Conservation (phyloP, 2,329 filamentous ascomycete species). For the Thielaviopsis punctulata region DNA sequence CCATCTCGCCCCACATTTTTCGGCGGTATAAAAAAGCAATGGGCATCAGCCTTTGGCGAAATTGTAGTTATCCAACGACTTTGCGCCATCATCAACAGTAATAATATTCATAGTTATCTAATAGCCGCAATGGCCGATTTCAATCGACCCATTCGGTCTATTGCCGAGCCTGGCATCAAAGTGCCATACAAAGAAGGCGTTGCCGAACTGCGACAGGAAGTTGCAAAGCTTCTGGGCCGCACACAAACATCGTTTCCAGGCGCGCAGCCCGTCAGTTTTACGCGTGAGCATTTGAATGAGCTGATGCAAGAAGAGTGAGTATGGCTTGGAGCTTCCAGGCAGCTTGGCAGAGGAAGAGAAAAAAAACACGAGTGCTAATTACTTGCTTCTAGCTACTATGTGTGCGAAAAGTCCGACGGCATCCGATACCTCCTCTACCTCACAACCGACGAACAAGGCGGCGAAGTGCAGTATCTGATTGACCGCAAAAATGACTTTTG, state of each 20-base stretch:
- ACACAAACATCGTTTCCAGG: conserved; percentile 58
- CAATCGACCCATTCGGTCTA: conserved; percentile 27
- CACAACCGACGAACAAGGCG: conserved; percentile 41
- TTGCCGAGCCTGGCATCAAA: conserved; percentile 37
- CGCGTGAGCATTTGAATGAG: conserved; percentile 64
- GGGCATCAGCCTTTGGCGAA: not conserved
- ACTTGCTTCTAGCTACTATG: conserved; percentile 53
- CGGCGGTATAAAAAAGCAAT: not conserved
- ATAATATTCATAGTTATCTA: not conserved
- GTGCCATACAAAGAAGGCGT: conserved; percentile 46
- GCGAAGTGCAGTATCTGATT: conserved; percentile 76
- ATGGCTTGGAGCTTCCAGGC: too few species aligned
- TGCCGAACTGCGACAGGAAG: conserved; percentile 47
- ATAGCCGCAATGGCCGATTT: not conserved
- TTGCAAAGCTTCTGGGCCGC: conserved; percentile 58
- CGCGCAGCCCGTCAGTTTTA: conserved; percentile 88
- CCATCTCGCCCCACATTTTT: not conserved
- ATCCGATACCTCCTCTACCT: conserved; percentile 91
- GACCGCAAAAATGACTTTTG: conserved; percentile 98
- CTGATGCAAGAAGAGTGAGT: conserved; percentile 58
- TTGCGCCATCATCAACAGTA: not conserved
- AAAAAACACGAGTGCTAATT: too few species aligned
- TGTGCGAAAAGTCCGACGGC: conserved; percentile 96
- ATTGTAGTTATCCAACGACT: not conserved
- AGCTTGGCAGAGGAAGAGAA: too few species aligned